Percentiles rank a stretch among this genome's conserved stretches.
Evolutionary conservation across 148 eudicot species (phyloP).

Genomic region (Nepenthes gracilis): DNA sequence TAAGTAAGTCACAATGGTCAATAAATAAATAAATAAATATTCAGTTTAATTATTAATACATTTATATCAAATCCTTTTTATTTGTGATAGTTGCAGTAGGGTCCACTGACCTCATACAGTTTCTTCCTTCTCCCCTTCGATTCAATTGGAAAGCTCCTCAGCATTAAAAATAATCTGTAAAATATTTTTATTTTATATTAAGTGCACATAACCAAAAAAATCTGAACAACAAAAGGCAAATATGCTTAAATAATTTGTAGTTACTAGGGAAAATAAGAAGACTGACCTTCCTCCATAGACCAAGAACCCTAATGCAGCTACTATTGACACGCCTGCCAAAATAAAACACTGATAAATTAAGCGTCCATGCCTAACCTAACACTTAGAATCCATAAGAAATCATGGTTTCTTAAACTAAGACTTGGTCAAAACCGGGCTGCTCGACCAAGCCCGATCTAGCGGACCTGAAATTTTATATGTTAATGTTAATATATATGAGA

Average conservation of each 20-base stretch:
- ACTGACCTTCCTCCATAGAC: conserved; percentile 56
- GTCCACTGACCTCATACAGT: conserved; percentile 49
- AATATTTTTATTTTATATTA: neutral
- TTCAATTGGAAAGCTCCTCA: conserved; percentile 62
- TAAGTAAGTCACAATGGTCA: too few species aligned
- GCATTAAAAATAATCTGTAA: conserved; percentile 54
- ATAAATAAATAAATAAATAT: too few species aligned
- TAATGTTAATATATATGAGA: too few species aligned
- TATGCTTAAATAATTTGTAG: neutral
- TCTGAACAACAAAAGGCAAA: too few species aligned
- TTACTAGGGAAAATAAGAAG: neutral
- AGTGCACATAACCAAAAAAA: neutral
- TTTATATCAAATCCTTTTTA: too few species aligned
- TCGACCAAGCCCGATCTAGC: too few species aligned
- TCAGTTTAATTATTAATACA: too few species aligned
- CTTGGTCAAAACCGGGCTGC: too few species aligned
- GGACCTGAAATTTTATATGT: too few species aligned
- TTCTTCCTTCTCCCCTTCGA: conserved; percentile 72
- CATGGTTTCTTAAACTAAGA: too few species aligned
- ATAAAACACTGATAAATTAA: neutral
- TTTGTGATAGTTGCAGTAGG: too few species aligned
- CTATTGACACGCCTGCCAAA: conserved; percentile 41
- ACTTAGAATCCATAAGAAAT: too few species aligned
- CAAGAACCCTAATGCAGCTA: conserved; percentile 52
- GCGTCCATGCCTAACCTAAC: neutral